phyloP scores from a whole-genome alignment of 208 protist genomes.

The Trypanosoma mega region DNA sequence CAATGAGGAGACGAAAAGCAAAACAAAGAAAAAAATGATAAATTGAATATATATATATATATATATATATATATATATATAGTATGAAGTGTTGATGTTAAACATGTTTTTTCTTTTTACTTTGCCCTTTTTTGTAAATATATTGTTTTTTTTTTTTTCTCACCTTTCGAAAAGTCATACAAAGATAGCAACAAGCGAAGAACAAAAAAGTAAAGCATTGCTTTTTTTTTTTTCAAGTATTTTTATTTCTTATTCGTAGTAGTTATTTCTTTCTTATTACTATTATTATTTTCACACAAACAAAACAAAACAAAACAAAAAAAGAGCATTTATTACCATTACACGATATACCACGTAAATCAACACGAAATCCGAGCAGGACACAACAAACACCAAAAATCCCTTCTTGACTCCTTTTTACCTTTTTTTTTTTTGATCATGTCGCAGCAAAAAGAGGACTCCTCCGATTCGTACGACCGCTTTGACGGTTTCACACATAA shows the following conservation, averaged over 20 bases:
- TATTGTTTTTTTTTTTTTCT: background rate
- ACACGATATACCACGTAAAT: too few species aligned
- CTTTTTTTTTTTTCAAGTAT: too few species aligned
- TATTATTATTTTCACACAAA: too few species aligned
- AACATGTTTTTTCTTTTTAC: background rate
- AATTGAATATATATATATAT: constrained; percentile 18
- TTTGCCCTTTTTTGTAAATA: background rate
- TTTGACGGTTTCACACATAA: constrained; percentile 40
- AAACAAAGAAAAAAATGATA: constrained; percentile 1
- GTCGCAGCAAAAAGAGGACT: constrained; percentile 1
- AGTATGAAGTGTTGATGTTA: background rate
- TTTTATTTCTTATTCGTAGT: too few species aligned
- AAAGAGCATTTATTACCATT: background rate
- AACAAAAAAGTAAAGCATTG: too few species aligned
- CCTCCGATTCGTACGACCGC: background rate
- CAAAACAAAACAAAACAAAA: constrained; percentile 2
- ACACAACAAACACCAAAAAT: too few species aligned
- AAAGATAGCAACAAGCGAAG: background rate
- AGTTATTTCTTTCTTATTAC: too few species aligned
- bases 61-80: constrained; percentile 1
- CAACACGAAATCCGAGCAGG: constrained; percentile 4
- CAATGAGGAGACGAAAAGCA: background rate
- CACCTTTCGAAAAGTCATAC: background rate
- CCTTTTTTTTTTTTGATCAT: too few species aligned
- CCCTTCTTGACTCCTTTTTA: too few species aligned